These are phyloP conservation scores for Sclerotinia subarctica DNA, from an alignment of 2,329 filamentous ascomycete genomes.

Conservation along the genomic window DNA sequence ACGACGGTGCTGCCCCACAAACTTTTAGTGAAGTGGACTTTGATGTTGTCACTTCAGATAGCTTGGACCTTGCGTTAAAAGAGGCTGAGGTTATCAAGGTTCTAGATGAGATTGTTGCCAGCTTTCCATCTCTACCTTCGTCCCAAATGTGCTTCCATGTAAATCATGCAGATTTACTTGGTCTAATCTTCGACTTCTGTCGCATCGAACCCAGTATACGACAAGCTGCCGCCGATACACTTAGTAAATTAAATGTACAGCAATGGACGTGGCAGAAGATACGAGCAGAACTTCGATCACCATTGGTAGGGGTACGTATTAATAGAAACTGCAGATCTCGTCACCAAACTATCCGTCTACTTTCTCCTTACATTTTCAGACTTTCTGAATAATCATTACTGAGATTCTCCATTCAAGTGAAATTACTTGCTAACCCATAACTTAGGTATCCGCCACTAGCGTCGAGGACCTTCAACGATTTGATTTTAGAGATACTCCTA, in stretches of 20 bases:
- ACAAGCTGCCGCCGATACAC: conserved; percentile 70
- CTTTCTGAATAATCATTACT: not conserved
- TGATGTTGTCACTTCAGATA: conserved; percentile 84
- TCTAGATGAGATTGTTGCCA: conserved; percentile 80
- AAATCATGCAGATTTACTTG: conserved; percentile 82
- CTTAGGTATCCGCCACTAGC: conserved; percentile 66
- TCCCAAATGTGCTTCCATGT: conserved; percentile 83
- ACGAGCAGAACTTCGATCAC: conserved; percentile 75
- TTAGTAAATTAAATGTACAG: conserved; percentile 84
- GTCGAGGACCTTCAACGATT: conserved; percentile 88
- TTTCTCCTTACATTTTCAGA: not conserved
- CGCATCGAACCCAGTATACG: conserved; percentile 69
- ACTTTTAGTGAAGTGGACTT: conserved; percentile 91
- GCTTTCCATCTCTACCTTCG: conserved; percentile 71
- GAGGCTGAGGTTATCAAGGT: conserved; percentile 95
- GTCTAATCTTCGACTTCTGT: conserved; percentile 87
- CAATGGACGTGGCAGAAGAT: conserved; percentile 81
- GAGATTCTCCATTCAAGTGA: not conserved
- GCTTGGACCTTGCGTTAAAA: conserved; percentile 78
- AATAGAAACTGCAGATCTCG: not conserved
- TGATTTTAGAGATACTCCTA: conserved; percentile 71
- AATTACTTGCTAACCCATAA: not conserved
- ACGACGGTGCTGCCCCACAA: conserved; percentile 75
- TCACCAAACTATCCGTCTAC: not conserved
- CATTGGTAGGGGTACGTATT: conserved; percentile 63